Evolutionary conservation across 1,139 yeast species (phyloP), one percentile per base, ranked within the genome.

Genomic region (Pichia sp.): DNA sequence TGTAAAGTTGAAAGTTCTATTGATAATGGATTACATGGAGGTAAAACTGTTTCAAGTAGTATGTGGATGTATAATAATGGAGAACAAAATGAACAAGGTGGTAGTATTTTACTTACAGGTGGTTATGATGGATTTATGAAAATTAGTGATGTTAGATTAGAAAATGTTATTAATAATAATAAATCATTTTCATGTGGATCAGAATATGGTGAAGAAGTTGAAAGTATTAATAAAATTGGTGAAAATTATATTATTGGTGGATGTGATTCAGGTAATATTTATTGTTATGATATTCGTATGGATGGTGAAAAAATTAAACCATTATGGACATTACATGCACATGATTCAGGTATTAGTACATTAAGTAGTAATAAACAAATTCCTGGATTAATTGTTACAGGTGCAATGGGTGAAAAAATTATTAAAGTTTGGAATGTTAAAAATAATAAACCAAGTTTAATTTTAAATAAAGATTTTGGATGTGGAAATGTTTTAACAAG

Each of bases 241-340:
- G 84, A 84, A 29, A 79, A 80, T 54, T 67, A 76, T 35, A 85
- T 92, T 62, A 78, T 84, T 60, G 95, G 89, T 37, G 96, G 97
- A 56, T 89, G 97, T 33, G 98, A 92, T 63, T 74, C 78, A 52
- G 99, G 99, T 62, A 82, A 82, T 58, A 78, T 92, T 31, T 87
- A 87, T 67, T 84, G 94, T 53, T 90, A 85, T 58, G 98, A 92
- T 65, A 82, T 87, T 39, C 79, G 96, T 63, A 46, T 40, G 29
- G 46, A 45, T 27, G 42, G 30, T 23, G 63, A 66, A 40, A 73
- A 71, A 38, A 71, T 75, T 43, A 78, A 75, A 54, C 89, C 96
- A 26, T 60, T 92, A 34, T 92, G 99, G 99, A 87, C 95, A 6
- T 73, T 92, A 58, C 96, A 94, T 67, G 98, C 98, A 2, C 98